Evolutionary conservation across 2,329 filamentous ascomycete species (phyloP).

Genomic region (Venturia nashicola): DNA sequence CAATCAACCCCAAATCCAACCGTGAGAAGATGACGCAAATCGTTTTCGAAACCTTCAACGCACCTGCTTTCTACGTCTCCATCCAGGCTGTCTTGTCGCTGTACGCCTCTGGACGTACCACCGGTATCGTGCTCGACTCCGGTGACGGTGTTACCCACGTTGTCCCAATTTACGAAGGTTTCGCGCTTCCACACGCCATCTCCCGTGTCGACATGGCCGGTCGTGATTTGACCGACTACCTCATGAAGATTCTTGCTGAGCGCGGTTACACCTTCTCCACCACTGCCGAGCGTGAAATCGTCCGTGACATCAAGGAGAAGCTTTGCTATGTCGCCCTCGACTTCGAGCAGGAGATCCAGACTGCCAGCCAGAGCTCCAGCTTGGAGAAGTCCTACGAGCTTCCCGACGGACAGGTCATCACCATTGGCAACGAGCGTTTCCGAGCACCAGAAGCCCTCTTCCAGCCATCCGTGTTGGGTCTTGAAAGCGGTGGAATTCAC

Average conservation of each 20-base stretch:
- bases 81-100: slow-evolving; percentile 99
- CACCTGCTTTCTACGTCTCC: slow-evolving; percentile 99
- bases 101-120: slow-evolving; percentile 99
- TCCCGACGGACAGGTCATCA: slow-evolving; percentile 98
- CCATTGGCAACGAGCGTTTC: slow-evolving; percentile 99
- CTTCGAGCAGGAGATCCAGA: slow-evolving; percentile 99
- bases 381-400: slow-evolving; percentile 99
- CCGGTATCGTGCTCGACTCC: slow-evolving; percentile 99
- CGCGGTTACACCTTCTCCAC: slow-evolving; percentile 99
- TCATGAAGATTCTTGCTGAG: slow-evolving; percentile 99
- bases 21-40: slow-evolving; percentile 99
- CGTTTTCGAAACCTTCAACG: slow-evolving; percentile 99
- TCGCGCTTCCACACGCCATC: slow-evolving; percentile 99
- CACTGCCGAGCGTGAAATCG: slow-evolving; percentile 99
- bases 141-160: slow-evolving; percentile 99
- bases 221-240: slow-evolving; percentile 99
- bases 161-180: slow-evolving; percentile 99
- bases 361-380: slow-evolving; percentile 94
- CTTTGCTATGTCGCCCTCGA: slow-evolving; percentile 99
- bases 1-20: slow-evolving; percentile 99
- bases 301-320: slow-evolving; percentile 99
- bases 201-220: slow-evolving; percentile 99
- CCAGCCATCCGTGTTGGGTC: slow-evolving; percentile 96
- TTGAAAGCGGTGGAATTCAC: slow-evolving; percentile 97
- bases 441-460: slow-evolving; percentile 98